A percentile compares a stretch with the other conserved stretches of the same genome.
Conservation (phyloP, 768 basidiomycete genomes). For the Mrakia blollopis region DNA sequence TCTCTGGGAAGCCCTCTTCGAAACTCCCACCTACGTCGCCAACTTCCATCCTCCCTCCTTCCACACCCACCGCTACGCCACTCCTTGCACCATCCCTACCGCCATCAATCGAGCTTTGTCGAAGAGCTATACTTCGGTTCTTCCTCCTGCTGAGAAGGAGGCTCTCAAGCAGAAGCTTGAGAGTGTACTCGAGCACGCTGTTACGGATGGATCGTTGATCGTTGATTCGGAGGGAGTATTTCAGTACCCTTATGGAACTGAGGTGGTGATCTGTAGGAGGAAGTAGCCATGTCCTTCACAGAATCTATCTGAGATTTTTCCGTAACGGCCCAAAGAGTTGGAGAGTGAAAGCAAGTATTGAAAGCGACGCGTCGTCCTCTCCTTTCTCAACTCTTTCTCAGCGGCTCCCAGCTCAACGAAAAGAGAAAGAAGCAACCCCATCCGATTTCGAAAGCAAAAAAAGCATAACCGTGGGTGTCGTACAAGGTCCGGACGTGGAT, state of each 20-base stretch:
- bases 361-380: too few species aligned
- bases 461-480: too few species aligned
- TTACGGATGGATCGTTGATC: not conserved
- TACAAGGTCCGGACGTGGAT: too few species aligned
- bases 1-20: conserved; percentile 13
- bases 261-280: conserved; percentile 7
- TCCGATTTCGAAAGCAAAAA: too few species aligned
- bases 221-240: not conserved
- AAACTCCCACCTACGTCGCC: conserved; percentile 8
- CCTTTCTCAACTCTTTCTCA: too few species aligned
- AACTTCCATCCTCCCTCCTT: not conserved
- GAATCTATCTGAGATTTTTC: too few species aligned
- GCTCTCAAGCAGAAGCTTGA: not conserved
- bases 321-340: too few species aligned
- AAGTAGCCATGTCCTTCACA: not conserved
- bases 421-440: too few species aligned
- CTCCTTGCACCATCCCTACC: not conserved
- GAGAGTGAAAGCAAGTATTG: too few species aligned
- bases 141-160: conserved; percentile 6
- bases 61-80: not conserved
- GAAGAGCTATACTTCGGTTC: conserved; percentile 14
- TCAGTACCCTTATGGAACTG: conserved; percentile 22
- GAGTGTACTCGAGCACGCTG: not conserved
- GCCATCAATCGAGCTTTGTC: conserved; percentile 18
- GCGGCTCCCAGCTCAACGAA: too few species aligned